Conservation (phyloP, 331 rosid species). For the Arachis monticola region DNA sequence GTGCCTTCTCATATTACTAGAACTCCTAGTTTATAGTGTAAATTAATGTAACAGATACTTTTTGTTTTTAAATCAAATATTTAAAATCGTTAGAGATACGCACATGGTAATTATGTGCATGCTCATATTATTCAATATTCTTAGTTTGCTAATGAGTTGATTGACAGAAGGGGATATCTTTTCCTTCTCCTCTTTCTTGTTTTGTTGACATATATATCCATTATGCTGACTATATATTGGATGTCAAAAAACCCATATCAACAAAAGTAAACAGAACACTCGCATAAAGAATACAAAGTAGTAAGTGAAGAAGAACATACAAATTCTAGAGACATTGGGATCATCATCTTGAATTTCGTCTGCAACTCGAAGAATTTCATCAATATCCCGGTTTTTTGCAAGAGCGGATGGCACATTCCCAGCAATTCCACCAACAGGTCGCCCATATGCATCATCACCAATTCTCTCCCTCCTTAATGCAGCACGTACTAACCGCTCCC, state of each 20-base stretch:
- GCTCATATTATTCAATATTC: no score
- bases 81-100: no score
- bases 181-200: background rate
- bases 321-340: conserved; percentile 80
- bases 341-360: conserved; percentile 95
- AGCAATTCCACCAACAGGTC: conserved; percentile 73
- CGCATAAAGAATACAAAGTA: background rate
- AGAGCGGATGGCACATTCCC: conserved; percentile 93
- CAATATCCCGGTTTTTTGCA: conserved; percentile 90
- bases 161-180: background rate
- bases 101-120: no score
- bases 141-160: background rate
- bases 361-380: conserved; percentile 93
- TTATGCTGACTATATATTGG: background rate
- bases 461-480: conserved; percentile 79
- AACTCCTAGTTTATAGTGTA: no score
- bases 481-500: conserved; percentile 94
- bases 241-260: conserved; percentile 8
- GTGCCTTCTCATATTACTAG: no score
- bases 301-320: conserved; percentile 47
- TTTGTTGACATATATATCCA: conserved; percentile 9
- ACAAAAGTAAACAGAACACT: background rate
- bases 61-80: no score
- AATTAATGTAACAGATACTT: no score
- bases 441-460: conserved; percentile 74